Percentiles rank a stretch among this genome's conserved stretches.
phyloP scores from a whole-genome alignment of 2,329 filamentous ascomycete species.

The Calonectria pauciramosa region DNA sequence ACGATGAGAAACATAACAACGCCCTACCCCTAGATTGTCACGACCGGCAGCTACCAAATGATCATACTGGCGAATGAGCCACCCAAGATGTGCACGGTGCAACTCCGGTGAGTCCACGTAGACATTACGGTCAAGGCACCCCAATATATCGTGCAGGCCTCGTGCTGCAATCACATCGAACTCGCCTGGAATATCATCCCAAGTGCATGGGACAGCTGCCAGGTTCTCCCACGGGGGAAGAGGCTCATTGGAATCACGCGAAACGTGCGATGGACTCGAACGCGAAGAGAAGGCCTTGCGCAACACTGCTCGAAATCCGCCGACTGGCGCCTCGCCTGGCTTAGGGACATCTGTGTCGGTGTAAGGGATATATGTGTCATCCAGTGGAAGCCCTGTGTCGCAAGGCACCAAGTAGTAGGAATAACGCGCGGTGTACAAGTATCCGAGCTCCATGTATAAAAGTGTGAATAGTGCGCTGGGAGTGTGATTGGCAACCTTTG shows the following conservation, averaged over 20 bases:
- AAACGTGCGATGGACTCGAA: not conserved
- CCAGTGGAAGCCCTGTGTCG: not conserved
- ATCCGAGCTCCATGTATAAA: not conserved
- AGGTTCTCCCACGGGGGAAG: not conserved
- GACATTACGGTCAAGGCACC: not conserved
- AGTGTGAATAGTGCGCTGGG: not conserved
- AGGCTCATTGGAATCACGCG: not conserved
- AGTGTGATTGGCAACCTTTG: not conserved
- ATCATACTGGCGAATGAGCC: not conserved
- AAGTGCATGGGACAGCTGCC: not conserved
- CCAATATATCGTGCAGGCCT: not conserved
- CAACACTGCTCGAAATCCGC: not conserved
- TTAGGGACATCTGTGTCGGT: not conserved
- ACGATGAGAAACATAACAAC: not conserved
- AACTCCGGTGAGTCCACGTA: not conserved
- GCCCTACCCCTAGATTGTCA: not conserved
- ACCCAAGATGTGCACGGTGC: not conserved
- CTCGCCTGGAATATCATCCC: not conserved
- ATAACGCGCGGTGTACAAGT: not conserved
- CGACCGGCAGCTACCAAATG: not conserved
- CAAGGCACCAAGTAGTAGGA: not conserved
- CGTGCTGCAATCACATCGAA: not conserved
- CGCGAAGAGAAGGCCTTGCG: not conserved
- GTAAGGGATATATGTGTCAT: not conserved
- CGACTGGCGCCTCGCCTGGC: not conserved